Evolutionary conservation across 2,329 filamentous ascomycete genomes (phyloP), one percentile per base, ranked within the genome.

Genomic region (Fusarium chuoi): DNA sequence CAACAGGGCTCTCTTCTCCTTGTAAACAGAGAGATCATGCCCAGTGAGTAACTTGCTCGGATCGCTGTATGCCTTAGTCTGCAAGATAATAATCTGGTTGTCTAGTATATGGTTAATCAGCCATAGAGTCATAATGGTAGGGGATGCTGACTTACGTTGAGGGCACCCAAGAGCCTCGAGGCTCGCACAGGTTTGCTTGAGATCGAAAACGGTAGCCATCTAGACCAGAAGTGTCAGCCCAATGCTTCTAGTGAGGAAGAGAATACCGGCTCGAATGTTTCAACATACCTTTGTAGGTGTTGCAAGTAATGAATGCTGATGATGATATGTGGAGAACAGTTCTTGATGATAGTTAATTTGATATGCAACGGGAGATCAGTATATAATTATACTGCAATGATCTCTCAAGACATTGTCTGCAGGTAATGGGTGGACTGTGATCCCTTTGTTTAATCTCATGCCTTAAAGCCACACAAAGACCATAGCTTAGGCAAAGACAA

Each of bases 361-460:
- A 5, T 1, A 2, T 33, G 7, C 7, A 18, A 33, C 4, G 11
- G 2, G 7, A 0, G 4, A 51, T 9, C 0, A 2, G 4, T 35
- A 24, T 0, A 5, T 2, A 0, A 18, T 14, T 7, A 7, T 20
- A 33, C 15, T 10, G 0, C 3, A n/a, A 14, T 24, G 4, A 0
- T 18, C 17, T 35, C 10, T 2, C 18, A 14, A 14, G 22, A 14
- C 6, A 20, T 3, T 4, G 7, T 24, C 11, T 5, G 28, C 2
- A 33, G 6, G 2, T 1, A 18, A 18, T 7, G 3, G 10, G 3
- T 14, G 22, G n/a, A 2, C 3, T 18, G 5, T 30, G 0, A 2
- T 7, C 13, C 11, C 20, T 12, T 49, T 18, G 22, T 14, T 14
- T 0, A 20, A 10, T 7, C 7, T 24, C 5, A 2, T 7, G 5